Percentiles rank a stretch among this genome's conserved stretches.
phyloP scores from a whole-genome alignment of 2,329 filamentous ascomycete species.

The Xylariaceae sp. region DNA sequence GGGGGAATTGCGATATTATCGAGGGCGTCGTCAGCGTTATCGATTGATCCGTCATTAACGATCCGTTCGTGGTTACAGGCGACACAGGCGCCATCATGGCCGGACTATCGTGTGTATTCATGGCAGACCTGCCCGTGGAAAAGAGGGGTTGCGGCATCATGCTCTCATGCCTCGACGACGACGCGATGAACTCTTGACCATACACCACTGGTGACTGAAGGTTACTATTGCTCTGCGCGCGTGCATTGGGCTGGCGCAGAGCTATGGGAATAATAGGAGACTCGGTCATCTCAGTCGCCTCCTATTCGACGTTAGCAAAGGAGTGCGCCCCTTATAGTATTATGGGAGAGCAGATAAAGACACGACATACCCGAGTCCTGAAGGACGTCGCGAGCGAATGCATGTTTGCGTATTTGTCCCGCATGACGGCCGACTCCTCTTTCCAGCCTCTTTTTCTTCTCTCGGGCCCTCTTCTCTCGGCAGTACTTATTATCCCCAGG shows the following conservation, averaged over 20 bases:
- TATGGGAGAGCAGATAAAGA: no score
- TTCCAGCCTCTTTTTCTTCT: no score
- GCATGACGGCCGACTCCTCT: no score
- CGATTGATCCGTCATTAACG: conserved; percentile 2
- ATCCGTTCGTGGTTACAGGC: background rate
- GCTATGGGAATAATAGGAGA: conserved; percentile 16
- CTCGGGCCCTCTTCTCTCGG: no score
- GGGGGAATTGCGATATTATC: conserved; percentile 10
- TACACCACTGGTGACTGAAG: background rate
- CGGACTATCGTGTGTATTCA: background rate
- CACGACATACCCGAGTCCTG: no score
- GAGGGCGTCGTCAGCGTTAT: conserved; percentile 18
- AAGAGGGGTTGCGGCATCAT: conserved; percentile 16
- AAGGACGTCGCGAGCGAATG: no score
- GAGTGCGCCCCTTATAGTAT: background rate
- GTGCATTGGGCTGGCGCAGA: conserved; percentile 5
- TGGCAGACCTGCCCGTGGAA: conserved; percentile 9
- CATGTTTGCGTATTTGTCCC: no score
- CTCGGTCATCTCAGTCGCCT: conserved; percentile 14
- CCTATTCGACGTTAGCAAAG: conserved; percentile 16
- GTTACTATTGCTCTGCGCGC: background rate
- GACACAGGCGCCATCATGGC: background rate
- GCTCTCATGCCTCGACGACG: conserved; percentile 1
- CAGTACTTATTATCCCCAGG: no score
- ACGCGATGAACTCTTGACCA: conserved; percentile 8